These are phyloP conservation scores for Russula abietina DNA, from an alignment of 768 basidiomycete species.

Conservation along the genomic window DNA sequence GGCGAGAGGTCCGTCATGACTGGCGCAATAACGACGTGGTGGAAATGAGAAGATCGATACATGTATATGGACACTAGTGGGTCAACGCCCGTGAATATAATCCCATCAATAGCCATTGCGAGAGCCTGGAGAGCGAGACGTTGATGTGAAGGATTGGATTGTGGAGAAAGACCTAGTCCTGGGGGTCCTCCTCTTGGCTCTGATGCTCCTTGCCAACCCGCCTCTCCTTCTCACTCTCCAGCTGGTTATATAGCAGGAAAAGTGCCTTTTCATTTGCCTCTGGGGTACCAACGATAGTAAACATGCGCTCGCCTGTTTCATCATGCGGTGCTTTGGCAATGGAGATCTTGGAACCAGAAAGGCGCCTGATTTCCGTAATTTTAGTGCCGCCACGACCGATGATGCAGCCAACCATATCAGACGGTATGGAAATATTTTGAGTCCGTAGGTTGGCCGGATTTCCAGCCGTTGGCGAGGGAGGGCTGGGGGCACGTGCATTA, in stretches of 20 bases:
- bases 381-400: slow-evolving; percentile 96
- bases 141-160: slow-evolving; percentile 13
- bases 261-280: slow-evolving; percentile 97
- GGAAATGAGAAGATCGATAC: slow-evolving; percentile 24
- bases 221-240: slow-evolving; percentile 95
- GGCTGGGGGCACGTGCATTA: slow-evolving; percentile 46
- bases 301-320: slow-evolving; percentile 99
- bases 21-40: slow-evolving; percentile 19
- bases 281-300: slow-evolving; percentile 94
- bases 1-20: slow-evolving; percentile 17
- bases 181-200: slow-evolving; percentile 47
- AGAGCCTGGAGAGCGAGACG: slow-evolving; percentile 15
- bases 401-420: slow-evolving; percentile 97
- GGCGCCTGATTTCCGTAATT: slow-evolving; percentile 97
- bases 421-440: slow-evolving; percentile 98
- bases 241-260: slow-evolving; percentile 93
- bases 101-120: slow-evolving; percentile 22
- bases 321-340: slow-evolving; percentile 99
- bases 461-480: slow-evolving; percentile 43
- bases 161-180: slow-evolving; percentile 23
- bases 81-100: slow-evolving; percentile 25
- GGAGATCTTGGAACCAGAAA: slow-evolving; percentile 95
- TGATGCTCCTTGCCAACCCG: slow-evolving; percentile 80
- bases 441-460: slow-evolving; percentile 78
- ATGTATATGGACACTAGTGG: slow-evolving; percentile 26